These are phyloP conservation scores for Mytilinidion resinicola DNA, from an alignment of 495 filamentous ascomycete species.

Conservation along the genomic window DNA sequence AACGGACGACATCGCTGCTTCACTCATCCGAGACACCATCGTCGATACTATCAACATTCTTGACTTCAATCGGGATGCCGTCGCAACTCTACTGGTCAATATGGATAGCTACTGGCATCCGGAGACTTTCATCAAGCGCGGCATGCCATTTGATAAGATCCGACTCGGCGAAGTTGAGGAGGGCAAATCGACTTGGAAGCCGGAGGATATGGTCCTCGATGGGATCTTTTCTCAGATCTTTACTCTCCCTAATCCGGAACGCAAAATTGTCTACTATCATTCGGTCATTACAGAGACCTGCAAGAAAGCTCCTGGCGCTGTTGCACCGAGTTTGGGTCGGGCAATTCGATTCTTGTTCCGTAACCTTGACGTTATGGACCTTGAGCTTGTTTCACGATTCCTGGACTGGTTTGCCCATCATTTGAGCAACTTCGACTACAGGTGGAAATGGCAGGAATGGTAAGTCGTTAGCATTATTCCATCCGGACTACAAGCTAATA, in stretches of 20 bases:
- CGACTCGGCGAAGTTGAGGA: slow-evolving; percentile 54
- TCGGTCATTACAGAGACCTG: slow-evolving; percentile 89
- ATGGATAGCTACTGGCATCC: slow-evolving; percentile 89
- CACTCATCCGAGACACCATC: slow-evolving; percentile 73
- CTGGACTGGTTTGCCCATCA: slow-evolving; percentile 98
- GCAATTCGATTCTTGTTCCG: slow-evolving; percentile 89
- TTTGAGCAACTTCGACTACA: slow-evolving; percentile 97
- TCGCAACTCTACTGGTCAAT: slow-evolving; percentile 85
- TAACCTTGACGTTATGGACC: slow-evolving; percentile 70
- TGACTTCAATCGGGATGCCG: slow-evolving; percentile 82
- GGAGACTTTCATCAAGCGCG: slow-evolving; percentile 84
- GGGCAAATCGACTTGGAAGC: slow-evolving; percentile 83
- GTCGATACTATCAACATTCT: slow-evolving; percentile 92
- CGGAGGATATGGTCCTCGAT: slow-evolving; percentile 94
- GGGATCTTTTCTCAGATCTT: slow-evolving; percentile 94
- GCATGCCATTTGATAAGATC: slow-evolving; percentile 83
- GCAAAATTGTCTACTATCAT: slow-evolving; percentile 96
- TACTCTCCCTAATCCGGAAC: slow-evolving; percentile 77
- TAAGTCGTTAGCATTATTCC: slow-evolving; percentile 31
- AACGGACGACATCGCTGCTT: slow-evolving; percentile 65
- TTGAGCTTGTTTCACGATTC: slow-evolving; percentile 82
- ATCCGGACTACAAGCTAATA: neutral
- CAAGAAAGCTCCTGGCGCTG: slow-evolving; percentile 89
- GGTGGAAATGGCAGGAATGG: slow-evolving; percentile 99
- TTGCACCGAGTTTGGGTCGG: slow-evolving; percentile 89